Percentiles rank a stretch among this genome's conserved stretches.
Conservation (phyloP, 768 basidiomycete genomes). For the Leccinum fibrillosum region DNA sequence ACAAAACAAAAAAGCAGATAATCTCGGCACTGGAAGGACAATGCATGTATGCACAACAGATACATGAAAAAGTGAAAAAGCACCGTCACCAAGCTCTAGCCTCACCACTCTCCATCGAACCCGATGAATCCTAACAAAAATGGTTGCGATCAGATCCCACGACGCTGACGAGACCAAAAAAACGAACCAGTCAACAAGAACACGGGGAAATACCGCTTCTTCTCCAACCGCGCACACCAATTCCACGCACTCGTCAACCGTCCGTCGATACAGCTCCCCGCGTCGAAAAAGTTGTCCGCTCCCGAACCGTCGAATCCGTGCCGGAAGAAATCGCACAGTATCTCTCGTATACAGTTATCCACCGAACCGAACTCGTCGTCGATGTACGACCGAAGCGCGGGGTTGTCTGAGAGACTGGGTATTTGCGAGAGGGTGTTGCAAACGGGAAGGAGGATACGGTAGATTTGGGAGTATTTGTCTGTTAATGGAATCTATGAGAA, state of each 20-base stretch:
- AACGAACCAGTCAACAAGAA: slow-evolving; percentile 71
- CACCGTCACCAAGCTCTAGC: neutral
- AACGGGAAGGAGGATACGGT: slow-evolving; percentile 84
- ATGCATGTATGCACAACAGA: neutral
- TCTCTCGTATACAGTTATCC: slow-evolving; percentile 66
- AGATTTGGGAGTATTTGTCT: slow-evolving; percentile 91
- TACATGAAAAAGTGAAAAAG: neutral
- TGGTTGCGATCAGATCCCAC: neutral
- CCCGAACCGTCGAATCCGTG: slow-evolving; percentile 89
- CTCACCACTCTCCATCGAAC: slow-evolving; percentile 83
- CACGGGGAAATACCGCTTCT: slow-evolving; percentile 79
- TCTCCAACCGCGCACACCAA: slow-evolving; percentile 84
- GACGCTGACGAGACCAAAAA: neutral
- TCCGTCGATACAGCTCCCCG: slow-evolving; percentile 82
- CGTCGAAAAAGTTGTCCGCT: slow-evolving; percentile 90
- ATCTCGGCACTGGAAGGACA: neutral
- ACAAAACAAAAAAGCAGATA: neutral
- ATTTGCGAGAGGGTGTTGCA: slow-evolving; percentile 80
- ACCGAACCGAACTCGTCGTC: slow-evolving; percentile 79
- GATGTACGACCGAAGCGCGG: slow-evolving; percentile 70
- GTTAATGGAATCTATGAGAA: neutral
- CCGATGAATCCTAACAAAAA: slow-evolving; percentile 64
- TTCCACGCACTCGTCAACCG: slow-evolving; percentile 89
- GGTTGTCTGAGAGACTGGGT: slow-evolving; percentile 59
- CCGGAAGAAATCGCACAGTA: slow-evolving; percentile 80